Evolutionary conservation across 805 yeast genomes (phyloP), one percentile per base, ranked within the genome.

Genomic region (Metschnikowia cubensis): DNA sequence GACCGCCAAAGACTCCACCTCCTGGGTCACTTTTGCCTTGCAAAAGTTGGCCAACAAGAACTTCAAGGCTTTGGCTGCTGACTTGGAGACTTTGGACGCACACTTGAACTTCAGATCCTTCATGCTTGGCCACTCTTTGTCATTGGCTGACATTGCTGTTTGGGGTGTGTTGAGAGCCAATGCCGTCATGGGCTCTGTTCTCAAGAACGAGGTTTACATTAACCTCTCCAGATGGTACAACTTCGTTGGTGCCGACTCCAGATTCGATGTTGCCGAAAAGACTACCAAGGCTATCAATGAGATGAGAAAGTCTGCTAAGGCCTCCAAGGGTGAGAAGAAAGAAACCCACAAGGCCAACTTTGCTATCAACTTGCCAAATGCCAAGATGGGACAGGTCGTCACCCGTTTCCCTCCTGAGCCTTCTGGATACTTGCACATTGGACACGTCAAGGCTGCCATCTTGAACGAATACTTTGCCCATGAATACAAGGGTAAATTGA

Each of bases 371-470:
- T 81, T 94, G 58, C 87, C 87, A 52, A 95, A 84, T 67, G 99
- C 99, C 51, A 83, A 80, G 63, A 83, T 86, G 50, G 99, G 99
- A 57, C 76, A 91, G 71, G 99, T 94, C 50, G 98, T 95, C 48
- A 95, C 99, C 48, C 87, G 99, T 75, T 94, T 94, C 83, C 99
- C 96, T 47, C 99, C 99, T 57, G 99, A 94, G 76, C 99, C 99
- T 53, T 88, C 96, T 74, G 99, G 99, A 74, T 94, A 91, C 72
- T 80, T 94, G 72, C 99, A 94, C 73, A 94, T 94, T 73, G 99
- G 99, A 60, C 99, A 94, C 68, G 99, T 96, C 53, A 94, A 94
- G 73, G 99, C 99, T 54, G 99, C 99, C 49, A 79, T 94, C 51
- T 80, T 94, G 67, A 94, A 94, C 76, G 94, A 94, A 73, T 92